Base-by-base conservation (phyloP, 495 filamentous ascomycete species). In the Cercophora newfieldiana region DNA sequence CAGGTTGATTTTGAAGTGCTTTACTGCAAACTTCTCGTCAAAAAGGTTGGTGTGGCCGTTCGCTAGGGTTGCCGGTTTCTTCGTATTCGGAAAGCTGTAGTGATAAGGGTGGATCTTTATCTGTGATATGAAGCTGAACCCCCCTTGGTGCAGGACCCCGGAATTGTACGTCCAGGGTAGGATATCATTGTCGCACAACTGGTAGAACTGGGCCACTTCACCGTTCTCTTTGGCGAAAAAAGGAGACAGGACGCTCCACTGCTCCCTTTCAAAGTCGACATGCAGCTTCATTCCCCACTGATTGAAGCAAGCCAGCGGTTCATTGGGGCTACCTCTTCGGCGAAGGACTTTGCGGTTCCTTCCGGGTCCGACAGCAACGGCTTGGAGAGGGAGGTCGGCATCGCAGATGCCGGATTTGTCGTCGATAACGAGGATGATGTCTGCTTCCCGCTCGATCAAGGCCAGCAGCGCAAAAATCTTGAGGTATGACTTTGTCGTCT, bases 381-480 rank as follows among this genome's bases (percentile, higher is more conserved):
- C 47, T 7, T 37, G 19, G 24, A 66, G 29, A 3, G 64, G 64
- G 37, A 66, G 56, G n/a, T 61, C 26, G 26, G 33, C 64, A 19
- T 66, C 64, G 31, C 57, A 61, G 2, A 66, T 7, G 7, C 25
- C 53, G 53, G 21, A 4, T 25, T 49, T 8, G 24, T 51, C 37
- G 12, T 66, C 64, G 37, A 66, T 31, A 8, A 61, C 44, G 8
- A 19, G 24, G 3, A 47, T 26, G 28, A 66, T 61, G 16, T 66
- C 64, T 21, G 2, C 7, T 10, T 14, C 49, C 5, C 56, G 16
- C 25, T 53, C 26, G 0, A 66, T 31, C 28, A 48, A n/a, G 18
- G 47, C 44, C 28, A 66, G 24, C n/a, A 66, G 54, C 6, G 56
- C 64, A 51, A 66, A 66, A 5, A 66, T 54, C 28, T 61, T 66